Conservation (phyloP, 108 stramenopile genomes). For the Seminavis robusta region DNA sequence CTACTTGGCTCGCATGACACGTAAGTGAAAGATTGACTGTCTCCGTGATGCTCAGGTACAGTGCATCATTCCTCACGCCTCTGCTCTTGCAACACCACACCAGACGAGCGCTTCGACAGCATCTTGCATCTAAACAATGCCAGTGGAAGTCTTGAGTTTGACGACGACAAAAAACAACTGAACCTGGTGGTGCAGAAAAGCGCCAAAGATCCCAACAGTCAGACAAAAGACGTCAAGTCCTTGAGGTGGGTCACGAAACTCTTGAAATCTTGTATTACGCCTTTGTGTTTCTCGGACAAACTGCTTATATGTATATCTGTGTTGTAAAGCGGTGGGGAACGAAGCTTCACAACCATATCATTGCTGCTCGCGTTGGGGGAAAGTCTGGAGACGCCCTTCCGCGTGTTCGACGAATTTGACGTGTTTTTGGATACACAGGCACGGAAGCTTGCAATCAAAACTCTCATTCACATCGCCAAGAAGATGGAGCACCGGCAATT, state of each 20-base stretch:
- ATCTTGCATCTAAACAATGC: slow-evolving; percentile 76
- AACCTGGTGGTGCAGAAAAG: slow-evolving; percentile 71
- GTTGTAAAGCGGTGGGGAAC: slow-evolving; percentile 84
- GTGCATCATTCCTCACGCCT: too few species aligned
- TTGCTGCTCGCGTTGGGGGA: slow-evolving; percentile 91
- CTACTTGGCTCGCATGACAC: slow-evolving; percentile 57
- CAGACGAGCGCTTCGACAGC: slow-evolving; percentile 76
- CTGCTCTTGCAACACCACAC: too few species aligned
- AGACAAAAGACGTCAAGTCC: slow-evolving; percentile 83
- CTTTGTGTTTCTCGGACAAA: background rate
- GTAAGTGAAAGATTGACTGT: too few species aligned
- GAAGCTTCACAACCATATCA: slow-evolving; percentile 79
- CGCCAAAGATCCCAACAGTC: slow-evolving; percentile 43
- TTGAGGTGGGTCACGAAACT: slow-evolving; percentile 24
- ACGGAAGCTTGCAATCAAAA: slow-evolving; percentile 81
- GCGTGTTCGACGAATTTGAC: slow-evolving; percentile 98
- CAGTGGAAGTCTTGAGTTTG: slow-evolving; percentile 67
- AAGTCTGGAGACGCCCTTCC: slow-evolving; percentile 91
- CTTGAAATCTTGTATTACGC: background rate
- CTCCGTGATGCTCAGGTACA: too few species aligned
- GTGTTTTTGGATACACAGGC: slow-evolving; percentile 93
- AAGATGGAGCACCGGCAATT: slow-evolving; percentile 87
- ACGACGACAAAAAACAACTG: slow-evolving; percentile 56
- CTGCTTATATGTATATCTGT: background rate
- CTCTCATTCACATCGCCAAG: slow-evolving; percentile 63